Evolutionary conservation across 2,329 filamentous ascomycete genomes (phyloP).

Genomic region (Alternaria sp.): DNA sequence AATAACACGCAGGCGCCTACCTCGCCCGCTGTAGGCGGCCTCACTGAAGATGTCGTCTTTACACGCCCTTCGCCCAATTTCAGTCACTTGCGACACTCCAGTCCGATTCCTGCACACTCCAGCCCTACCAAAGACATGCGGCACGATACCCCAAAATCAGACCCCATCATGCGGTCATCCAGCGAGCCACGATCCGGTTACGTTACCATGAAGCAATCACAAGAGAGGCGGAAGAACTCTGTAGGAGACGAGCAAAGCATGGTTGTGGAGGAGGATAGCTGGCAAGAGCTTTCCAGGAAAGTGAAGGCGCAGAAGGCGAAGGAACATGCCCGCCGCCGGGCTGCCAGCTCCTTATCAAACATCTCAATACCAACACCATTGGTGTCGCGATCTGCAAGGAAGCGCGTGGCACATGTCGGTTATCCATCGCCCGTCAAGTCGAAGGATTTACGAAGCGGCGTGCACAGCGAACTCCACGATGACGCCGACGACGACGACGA

Average conservation of each 20-base stretch:
- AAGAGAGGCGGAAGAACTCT: constrained; percentile 49
- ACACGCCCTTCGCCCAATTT: constrained; percentile 58
- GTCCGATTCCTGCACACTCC: constrained; percentile 49
- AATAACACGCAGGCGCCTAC: constrained; percentile 57
- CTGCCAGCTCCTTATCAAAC: constrained; percentile 35
- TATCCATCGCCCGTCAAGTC: constrained; percentile 40
- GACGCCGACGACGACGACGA: constrained; percentile 35
- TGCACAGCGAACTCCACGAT: constrained; percentile 24
- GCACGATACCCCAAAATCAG: constrained; percentile 29
- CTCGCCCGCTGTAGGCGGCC: constrained; percentile 51
- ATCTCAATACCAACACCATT: constrained; percentile 39
- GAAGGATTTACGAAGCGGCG: constrained; percentile 8
- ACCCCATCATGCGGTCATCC: constrained; percentile 41
- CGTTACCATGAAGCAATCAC: constrained; percentile 56
- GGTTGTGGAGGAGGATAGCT: constrained; percentile 40
- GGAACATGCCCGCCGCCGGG: constrained; percentile 36
- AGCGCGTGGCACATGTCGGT: constrained; percentile 28
- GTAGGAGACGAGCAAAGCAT: constrained; percentile 23
- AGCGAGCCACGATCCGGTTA: constrained; percentile 56
- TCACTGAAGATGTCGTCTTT: constrained; percentile 55
- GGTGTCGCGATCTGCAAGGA: constrained; percentile 22
- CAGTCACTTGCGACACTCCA: constrained; percentile 46
- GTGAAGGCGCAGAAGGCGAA: constrained; percentile 29
- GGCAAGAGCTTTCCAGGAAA: constrained; percentile 38
- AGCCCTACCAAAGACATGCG: constrained; percentile 50